Conservation (phyloP, 371 early-diverging fungal genomes). For the Mucor irregularis region DNA sequence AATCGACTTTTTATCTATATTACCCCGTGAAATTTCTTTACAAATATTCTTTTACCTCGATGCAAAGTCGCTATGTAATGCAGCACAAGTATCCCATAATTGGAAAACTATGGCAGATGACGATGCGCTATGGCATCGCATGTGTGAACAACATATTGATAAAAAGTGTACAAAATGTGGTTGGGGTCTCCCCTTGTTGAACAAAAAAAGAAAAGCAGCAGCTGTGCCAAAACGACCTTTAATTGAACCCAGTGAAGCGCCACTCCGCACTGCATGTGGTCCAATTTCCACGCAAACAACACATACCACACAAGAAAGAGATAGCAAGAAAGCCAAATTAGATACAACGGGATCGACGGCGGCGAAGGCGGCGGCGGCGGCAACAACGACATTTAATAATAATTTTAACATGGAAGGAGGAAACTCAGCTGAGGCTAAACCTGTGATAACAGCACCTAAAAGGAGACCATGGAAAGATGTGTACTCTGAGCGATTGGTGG, state of each 20-base stretch:
- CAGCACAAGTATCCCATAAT: constrained; percentile 76
- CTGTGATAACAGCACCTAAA: background rate
- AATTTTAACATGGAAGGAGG: background rate
- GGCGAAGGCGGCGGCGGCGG: too few relatives aligned
- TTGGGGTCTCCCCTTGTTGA: constrained; percentile 84
- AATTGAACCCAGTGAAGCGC: constrained; percentile 15
- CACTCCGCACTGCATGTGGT: constrained; percentile 19
- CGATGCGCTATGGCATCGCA: constrained; percentile 88
- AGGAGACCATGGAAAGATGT: constrained; percentile 81
- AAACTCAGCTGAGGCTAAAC: background rate
- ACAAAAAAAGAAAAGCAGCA: constrained; percentile 29
- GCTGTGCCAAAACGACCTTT: constrained; percentile 12
- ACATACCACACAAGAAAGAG: background rate
- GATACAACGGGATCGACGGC: background rate
- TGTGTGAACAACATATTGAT: constrained; percentile 96
- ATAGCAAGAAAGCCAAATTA: background rate
- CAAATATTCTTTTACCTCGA: constrained; percentile 85
- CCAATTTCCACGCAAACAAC: background rate
- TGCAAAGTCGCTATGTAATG: constrained; percentile 83
- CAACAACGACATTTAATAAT: background rate
- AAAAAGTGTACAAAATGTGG: constrained; percentile 92
- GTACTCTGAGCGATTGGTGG: constrained; percentile 74
- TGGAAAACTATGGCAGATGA: constrained; percentile 87
- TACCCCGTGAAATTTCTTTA: constrained; percentile 78
- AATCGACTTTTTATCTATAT: constrained; percentile 74